Percentiles rank a stretch among this genome's conserved stretches.
Conservation (phyloP, 1,284 basidiomycete genomes). For the Tetrapyrgos nigripes region DNA sequence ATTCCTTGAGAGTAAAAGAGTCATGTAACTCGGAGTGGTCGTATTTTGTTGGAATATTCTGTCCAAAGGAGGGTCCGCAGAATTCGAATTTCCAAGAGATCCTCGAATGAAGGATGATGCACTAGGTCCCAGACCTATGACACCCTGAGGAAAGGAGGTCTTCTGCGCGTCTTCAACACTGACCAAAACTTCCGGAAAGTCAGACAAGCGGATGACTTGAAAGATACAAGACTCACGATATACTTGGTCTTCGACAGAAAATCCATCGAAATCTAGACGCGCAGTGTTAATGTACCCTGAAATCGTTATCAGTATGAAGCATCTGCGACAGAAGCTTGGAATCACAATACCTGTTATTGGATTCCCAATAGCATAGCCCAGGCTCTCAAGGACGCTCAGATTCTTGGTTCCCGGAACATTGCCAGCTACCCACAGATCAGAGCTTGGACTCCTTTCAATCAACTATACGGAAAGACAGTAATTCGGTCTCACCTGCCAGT, state of each 20-base stretch:
- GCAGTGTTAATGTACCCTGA: not conserved
- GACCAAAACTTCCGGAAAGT: not conserved
- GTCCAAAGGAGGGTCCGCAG: not conserved
- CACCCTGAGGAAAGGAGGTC: not conserved
- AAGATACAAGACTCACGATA: not conserved
- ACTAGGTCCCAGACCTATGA: not conserved
- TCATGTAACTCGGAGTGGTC: not conserved
- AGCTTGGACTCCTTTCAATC: not conserved
- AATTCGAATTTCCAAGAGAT: not conserved
- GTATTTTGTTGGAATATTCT: conserved; percentile 1
- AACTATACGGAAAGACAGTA: not conserved
- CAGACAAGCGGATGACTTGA: not conserved
- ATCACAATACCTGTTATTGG: not conserved
- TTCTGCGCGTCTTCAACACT: not conserved
- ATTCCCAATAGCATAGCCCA: not conserved
- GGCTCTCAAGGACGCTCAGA: not conserved
- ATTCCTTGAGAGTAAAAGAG: not conserved
- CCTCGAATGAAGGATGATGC: not conserved
- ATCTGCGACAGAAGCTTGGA: not conserved
- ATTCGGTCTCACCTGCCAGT: conserved; percentile 1
- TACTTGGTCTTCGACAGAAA: conserved; percentile 1
- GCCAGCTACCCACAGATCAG: not conserved
- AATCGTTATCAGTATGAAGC: not conserved
- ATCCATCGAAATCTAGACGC: not conserved
- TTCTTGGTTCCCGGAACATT: not conserved